These are phyloP conservation scores for Salix suchowensis DNA, from an alignment of 345 rosid species.

Conservation along the genomic window DNA sequence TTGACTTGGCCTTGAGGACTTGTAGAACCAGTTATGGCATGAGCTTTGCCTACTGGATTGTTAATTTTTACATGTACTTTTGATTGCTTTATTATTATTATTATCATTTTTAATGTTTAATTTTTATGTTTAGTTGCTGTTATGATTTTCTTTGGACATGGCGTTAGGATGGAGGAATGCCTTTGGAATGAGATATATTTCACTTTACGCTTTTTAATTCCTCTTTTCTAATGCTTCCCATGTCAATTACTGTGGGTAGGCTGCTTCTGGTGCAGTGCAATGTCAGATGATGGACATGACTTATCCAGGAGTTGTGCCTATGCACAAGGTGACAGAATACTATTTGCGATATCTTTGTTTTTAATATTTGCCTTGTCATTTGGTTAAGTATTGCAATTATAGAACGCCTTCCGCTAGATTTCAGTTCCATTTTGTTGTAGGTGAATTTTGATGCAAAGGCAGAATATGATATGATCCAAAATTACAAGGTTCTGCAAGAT, in stretches of 20 bases:
- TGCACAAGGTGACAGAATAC: slow-evolving; percentile 72
- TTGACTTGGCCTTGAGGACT: background rate
- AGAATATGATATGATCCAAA: slow-evolving; percentile 96
- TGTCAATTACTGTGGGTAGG: slow-evolving; percentile 37
- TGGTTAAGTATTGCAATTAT: background rate
- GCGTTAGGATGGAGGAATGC: background rate
- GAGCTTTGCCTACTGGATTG: background rate
- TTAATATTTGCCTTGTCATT: slow-evolving; percentile 1
- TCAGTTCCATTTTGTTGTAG: slow-evolving; percentile 26
- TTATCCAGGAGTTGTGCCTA: slow-evolving; percentile 90
- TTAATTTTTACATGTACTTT: background rate
- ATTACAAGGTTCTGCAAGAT: slow-evolving; percentile 95
- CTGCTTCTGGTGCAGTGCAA: slow-evolving; percentile 98
- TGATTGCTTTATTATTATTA: background rate
- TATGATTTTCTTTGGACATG: background rate
- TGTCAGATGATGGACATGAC: slow-evolving; percentile 98
- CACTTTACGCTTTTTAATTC: background rate
- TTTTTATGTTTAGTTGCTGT: background rate
- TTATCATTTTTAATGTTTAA: too few relatives aligned
- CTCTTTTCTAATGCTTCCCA: background rate
- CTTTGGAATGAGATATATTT: background rate
- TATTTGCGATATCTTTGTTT: background rate
- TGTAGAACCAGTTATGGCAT: background rate
- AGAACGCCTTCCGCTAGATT: background rate
- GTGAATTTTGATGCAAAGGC: slow-evolving; percentile 92